Evolutionary conservation across 768 basidiomycete species (phyloP).

Genomic region (Kwoniella europaea): DNA sequence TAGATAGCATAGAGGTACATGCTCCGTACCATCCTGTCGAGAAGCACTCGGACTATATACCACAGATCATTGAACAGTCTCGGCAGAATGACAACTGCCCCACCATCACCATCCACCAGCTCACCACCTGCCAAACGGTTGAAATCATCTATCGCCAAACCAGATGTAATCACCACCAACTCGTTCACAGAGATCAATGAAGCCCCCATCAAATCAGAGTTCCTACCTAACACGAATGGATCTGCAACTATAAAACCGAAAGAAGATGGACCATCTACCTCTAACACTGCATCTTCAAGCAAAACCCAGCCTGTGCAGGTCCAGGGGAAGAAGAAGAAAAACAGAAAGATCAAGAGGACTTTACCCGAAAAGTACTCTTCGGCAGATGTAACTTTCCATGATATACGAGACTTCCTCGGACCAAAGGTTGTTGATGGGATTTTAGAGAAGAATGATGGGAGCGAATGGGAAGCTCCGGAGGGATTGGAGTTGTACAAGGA

Average conservation of each 20-base stretch:
- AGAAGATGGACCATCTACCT: neutral
- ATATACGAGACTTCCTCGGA: slow-evolving; percentile 73
- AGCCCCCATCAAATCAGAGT: slow-evolving; percentile 35
- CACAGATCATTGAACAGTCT: neutral
- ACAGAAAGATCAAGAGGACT: slow-evolving; percentile 56
- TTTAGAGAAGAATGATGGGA: slow-evolving; percentile 60
- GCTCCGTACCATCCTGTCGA: neutral
- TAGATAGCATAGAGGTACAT: neutral
- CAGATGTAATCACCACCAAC: slow-evolving; percentile 14
- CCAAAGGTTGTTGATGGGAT: slow-evolving; percentile 64
- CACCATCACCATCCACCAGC: slow-evolving; percentile 16
- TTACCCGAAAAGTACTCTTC: slow-evolving; percentile 70
- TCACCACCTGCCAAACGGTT: slow-evolving; percentile 39
- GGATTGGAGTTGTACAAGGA: slow-evolving; percentile 67
- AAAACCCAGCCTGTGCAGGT: neutral
- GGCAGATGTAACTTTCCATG: slow-evolving; percentile 76
- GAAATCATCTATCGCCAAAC: slow-evolving; percentile 2
- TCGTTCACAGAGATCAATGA: slow-evolving; percentile 29
- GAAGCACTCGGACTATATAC: neutral
- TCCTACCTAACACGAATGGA: neutral
- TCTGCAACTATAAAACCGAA: neutral
- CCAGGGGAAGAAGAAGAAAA: slow-evolving; percentile 22
- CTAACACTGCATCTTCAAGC: neutral
- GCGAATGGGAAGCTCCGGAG: slow-evolving; percentile 60
- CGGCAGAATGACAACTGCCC: slow-evolving; percentile 30